Evolutionary conservation across 495 filamentous ascomycete species (phyloP).

Genomic region (Corynascus novoguineensis): DNA sequence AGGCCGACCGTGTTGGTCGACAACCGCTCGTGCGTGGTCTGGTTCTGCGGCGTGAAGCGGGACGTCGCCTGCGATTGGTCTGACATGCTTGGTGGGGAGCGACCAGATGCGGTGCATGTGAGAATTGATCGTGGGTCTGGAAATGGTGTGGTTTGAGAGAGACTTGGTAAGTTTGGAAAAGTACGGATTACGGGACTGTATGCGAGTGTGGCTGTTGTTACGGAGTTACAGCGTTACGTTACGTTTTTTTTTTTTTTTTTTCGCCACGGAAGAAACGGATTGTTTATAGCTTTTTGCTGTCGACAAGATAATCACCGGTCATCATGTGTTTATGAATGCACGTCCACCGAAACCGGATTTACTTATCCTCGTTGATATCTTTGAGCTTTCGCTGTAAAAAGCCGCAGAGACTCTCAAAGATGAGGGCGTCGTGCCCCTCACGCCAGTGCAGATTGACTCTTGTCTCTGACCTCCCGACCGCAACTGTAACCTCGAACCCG

Average conservation of each 20-base stretch:
- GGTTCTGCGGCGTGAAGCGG: conserved; percentile 72
- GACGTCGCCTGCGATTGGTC: conserved; percentile 29
- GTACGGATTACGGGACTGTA: background rate
- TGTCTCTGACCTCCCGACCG: conserved; percentile 16
- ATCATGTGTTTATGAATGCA: background rate
- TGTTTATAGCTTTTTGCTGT: no score
- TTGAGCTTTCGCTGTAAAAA: conserved; percentile 48
- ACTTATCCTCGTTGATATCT: background rate
- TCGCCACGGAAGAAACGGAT: no score
- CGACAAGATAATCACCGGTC: no score
- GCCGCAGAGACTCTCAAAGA: conserved; percentile 88
- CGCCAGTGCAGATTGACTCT: conserved; percentile 62
- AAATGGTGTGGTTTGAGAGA: background rate
- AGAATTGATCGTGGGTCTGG: background rate
- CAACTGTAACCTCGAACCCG: conserved; percentile 26
- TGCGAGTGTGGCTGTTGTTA: no score
- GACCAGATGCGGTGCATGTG: background rate
- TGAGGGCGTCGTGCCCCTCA: conserved; percentile 62
- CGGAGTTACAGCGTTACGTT: no score
- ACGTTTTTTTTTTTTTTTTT: no score
- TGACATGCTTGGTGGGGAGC: conserved; percentile 25
- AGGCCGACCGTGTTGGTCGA: conserved; percentile 90
- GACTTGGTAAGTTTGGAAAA: background rate
- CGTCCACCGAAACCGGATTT: background rate
- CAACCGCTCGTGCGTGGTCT: conserved; percentile 83